Evolutionary conservation across 306 rosid species (phyloP).

Genomic region (Oxytropis ochrocephala): DNA sequence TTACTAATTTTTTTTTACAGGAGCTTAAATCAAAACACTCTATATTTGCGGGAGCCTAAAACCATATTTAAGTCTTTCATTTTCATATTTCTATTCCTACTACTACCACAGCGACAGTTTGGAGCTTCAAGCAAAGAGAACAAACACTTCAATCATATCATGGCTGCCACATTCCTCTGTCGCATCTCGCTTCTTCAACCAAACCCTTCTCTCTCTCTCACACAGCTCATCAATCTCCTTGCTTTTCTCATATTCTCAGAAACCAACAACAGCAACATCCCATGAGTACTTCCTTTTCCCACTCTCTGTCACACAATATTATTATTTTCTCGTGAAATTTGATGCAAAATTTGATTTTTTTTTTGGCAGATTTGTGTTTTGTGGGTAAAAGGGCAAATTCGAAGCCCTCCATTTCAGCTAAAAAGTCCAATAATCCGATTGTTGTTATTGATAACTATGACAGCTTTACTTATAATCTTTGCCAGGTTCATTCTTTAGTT

Average conservation of each 20-base stretch:
- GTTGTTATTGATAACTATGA: constrained; percentile 48
- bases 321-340: no score
- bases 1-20: no score
- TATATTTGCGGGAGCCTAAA: no score
- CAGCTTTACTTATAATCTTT: constrained; percentile 92
- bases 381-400: constrained; percentile 19
- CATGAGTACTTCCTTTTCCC: background rate
- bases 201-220: constrained; percentile 1
- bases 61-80: no score
- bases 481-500: constrained; percentile 50
- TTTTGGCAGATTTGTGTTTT: constrained; percentile 18
- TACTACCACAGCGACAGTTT: background rate
- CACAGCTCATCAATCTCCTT: constrained; percentile 16
- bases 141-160: background rate
- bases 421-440: constrained; percentile 25
- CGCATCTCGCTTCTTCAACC: constrained; percentile 13
- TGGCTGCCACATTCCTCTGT: constrained; percentile 27
- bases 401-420: background rate
- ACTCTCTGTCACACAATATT: background rate
- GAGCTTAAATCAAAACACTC: no score
- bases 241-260: background rate
- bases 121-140: background rate
- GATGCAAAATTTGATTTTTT: constrained; percentile 8
- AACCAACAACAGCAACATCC: background rate
- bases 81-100: no score